Evolutionary conservation across 495 filamentous ascomycete genomes (phyloP), one percentile per base, ranked within the genome.

Genomic region (Penicillium coprophilum): DNA sequence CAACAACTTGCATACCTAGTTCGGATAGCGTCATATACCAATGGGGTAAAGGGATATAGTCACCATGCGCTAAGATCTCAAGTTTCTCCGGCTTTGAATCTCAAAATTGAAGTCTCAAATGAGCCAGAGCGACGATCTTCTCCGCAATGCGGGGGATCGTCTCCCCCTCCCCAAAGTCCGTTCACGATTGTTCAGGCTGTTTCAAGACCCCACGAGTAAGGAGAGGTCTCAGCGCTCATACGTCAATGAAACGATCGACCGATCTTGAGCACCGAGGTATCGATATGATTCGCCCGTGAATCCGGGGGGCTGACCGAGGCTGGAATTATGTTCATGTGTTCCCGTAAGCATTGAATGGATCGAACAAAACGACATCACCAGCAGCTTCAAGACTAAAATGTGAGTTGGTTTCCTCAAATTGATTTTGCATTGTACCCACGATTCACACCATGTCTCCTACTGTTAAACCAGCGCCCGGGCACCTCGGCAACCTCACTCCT

Each of bases 401-500:
- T 8, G n/a, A 24, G 2, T 19, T 28, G 13, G 27, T 12, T 27
- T 19, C 21, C 48, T 20, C 31, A 7, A 10, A 3, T 52, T 24
- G 17, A 38, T 6, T 43, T 10, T 28, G 13, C 24, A 45, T 23
- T 30, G 10, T n/a, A 19, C 2, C 3, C 5, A 41, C 17, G 4
- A 12, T 46, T 28, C 8, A 40, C 36, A 39, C 23, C 47, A 62
- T 65, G 62, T 30, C 56, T 44, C 36, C 58, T 44, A 46, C 47
- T 50, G 38, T 47, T 11, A 27, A 54, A 17, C 43, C 23, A 0
- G 19, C 32, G 13, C 36, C 62, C 9, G 62, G 62, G 27, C 55
- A 65, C 28, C 52, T 65, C 31, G 21, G 46, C 31, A 52, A 65
- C 49, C 62, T 65, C 5, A 62, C 59, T 6, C 53, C 52, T 24